Percentiles rank a stretch among this genome's conserved stretches.
Evolutionary conservation across 805 yeast species (phyloP).

Genomic region (Kregervanrija pseudodelftensis): DNA sequence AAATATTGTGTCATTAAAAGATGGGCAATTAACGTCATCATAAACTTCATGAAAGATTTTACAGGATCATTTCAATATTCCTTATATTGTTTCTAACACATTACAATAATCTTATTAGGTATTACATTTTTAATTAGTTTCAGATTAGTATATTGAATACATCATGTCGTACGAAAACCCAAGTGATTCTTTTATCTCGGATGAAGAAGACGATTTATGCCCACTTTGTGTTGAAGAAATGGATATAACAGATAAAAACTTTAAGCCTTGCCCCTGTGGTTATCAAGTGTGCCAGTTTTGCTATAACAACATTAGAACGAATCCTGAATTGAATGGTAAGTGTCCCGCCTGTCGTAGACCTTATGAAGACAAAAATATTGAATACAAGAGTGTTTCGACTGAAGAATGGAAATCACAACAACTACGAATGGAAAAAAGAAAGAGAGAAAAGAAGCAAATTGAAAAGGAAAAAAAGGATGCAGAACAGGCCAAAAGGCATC

Average conservation of each 20-base stretch:
- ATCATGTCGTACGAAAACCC: slow-evolving; percentile 16
- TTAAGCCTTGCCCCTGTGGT: slow-evolving; percentile 99
- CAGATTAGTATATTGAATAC: slow-evolving; percentile 1
- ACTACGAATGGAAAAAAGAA: slow-evolving; percentile 70
- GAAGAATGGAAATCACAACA: slow-evolving; percentile 87
- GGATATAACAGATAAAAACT: slow-evolving; percentile 93
- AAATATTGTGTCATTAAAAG: no score
- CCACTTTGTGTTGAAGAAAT: slow-evolving; percentile 97
- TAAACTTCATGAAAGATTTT: slow-evolving; percentile 2
- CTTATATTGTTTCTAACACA: no score
- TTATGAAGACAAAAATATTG: slow-evolving; percentile 89
- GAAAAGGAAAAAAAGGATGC: slow-evolving; percentile 91
- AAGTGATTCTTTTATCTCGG: slow-evolving; percentile 58
- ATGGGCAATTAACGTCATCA: background rate
- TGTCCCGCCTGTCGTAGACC: slow-evolving; percentile 97
- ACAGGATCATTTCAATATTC: background rate
- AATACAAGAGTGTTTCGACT: slow-evolving; percentile 71
- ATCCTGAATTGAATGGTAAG: slow-evolving; percentile 90
- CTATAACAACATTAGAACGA: slow-evolving; percentile 91
- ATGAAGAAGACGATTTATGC: slow-evolving; percentile 69
- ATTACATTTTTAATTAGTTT: background rate
- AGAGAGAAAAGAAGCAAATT: slow-evolving; percentile 71
- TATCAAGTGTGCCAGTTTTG: slow-evolving; percentile 98
- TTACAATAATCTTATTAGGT: no score
- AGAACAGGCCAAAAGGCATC: slow-evolving; percentile 77